A percentile compares a stretch with the other conserved stretches of the same genome.
Evolutionary conservation across 2,329 filamentous ascomycete species (phyloP).

Genomic region (Aureobasidium mangrovei): DNA sequence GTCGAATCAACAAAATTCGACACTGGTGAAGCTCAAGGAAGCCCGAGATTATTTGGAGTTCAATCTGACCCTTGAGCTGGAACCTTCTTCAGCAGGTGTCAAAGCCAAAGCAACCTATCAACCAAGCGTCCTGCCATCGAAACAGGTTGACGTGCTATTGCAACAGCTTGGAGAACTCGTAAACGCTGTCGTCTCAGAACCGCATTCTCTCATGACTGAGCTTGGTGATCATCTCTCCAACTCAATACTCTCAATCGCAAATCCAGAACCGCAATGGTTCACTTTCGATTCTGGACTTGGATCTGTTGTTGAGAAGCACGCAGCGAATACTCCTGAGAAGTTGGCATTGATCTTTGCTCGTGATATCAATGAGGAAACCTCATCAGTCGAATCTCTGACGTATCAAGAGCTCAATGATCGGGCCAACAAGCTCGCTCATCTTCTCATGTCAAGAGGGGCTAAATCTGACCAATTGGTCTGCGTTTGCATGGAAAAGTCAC

Average conservation of each 20-base stretch:
- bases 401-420: conserved; percentile 56
- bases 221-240: conserved; percentile 23
- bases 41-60: conserved; percentile 69
- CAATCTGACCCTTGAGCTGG: conserved; percentile 64
- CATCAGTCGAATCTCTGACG: conserved; percentile 42
- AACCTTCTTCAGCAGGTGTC: conserved; percentile 48
- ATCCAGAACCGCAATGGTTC: conserved; percentile 27
- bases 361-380: conserved; percentile 33
- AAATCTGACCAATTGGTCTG: conserved; percentile 53
- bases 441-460: conserved; percentile 42
- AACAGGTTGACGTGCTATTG: conserved; percentile 49
- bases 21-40: conserved; percentile 45
- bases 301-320: conserved; percentile 47
- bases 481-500: conserved; percentile 69
- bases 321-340: conserved; percentile 39
- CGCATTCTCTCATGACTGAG: conserved; percentile 27
- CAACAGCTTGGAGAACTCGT: conserved; percentile 53
- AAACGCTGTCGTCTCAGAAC: conserved; percentile 33
- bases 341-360: conserved; percentile 58
- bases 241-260: conserved; percentile 32
- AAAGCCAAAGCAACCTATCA: conserved; percentile 49
- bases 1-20: conserved; percentile 23
- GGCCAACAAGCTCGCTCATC: conserved; percentile 56
- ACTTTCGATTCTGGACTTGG: conserved; percentile 25
- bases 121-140: conserved; percentile 42